A percentile compares a stretch with the other conserved stretches of the same genome.
Conservation (phyloP, 2,329 filamentous ascomycete genomes). For the Fusarium metavorans region DNA sequence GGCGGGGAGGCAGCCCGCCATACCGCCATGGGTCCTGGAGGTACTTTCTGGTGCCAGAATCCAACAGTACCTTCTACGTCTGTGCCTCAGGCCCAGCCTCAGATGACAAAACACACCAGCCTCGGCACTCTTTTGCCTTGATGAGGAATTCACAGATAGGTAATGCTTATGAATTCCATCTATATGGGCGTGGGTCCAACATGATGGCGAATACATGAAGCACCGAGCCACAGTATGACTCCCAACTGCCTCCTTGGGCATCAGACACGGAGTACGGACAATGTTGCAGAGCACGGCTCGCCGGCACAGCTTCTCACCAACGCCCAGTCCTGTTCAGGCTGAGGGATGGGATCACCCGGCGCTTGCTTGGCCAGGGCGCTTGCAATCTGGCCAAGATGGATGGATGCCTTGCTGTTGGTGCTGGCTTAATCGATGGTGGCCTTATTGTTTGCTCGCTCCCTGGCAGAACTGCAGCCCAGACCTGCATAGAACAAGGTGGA, state of each 20-base stretch:
- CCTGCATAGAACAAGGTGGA: slow-evolving; percentile 10
- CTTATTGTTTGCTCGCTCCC: background rate
- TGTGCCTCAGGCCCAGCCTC: slow-evolving; percentile 14
- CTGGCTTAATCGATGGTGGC: background rate
- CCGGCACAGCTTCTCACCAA: slow-evolving; percentile 26
- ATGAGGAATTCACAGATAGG: slow-evolving; percentile 25
- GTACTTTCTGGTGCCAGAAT: slow-evolving; percentile 8
- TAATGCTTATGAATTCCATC: slow-evolving; percentile 26
- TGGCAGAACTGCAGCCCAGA: slow-evolving; percentile 1
- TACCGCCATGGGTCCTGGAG: slow-evolving; percentile 2
- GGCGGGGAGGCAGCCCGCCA: slow-evolving; percentile 1
- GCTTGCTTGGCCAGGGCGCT: slow-evolving; percentile 26
- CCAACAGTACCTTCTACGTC: background rate
- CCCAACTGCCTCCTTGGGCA: background rate
- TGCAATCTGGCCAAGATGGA: slow-evolving; percentile 6
- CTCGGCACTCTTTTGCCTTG: slow-evolving; percentile 12
- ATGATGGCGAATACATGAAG: slow-evolving; percentile 3
- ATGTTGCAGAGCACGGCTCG: slow-evolving; percentile 21
- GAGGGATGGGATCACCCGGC: slow-evolving; percentile 21
- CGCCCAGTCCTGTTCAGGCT: slow-evolving; percentile 19
- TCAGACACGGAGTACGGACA: slow-evolving; percentile 5
- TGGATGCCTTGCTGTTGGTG: slow-evolving; percentile 1
- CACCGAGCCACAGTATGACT: slow-evolving; percentile 9
- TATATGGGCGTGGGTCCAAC: background rate
- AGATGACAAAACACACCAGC: slow-evolving; percentile 1